phyloP scores from a whole-genome alignment of 345 rosid species.

The Stellera chamaejasme region DNA sequence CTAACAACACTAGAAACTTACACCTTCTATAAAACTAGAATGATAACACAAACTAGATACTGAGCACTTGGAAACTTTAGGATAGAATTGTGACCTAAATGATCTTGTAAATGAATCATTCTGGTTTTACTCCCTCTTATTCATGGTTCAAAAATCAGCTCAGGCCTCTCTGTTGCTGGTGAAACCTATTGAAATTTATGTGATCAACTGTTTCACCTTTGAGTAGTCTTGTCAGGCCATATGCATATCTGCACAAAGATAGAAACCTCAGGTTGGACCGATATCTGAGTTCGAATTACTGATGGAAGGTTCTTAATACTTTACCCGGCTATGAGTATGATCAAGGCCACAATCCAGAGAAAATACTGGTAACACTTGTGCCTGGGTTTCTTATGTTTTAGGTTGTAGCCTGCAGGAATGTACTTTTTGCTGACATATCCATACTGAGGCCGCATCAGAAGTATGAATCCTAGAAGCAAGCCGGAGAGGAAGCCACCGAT shows the following conservation, averaged over 20 bases:
- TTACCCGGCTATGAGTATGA: constrained; percentile 57
- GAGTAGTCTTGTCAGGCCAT: constrained; percentile 42
- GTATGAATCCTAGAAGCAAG: constrained; percentile 68
- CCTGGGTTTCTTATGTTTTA: constrained; percentile 50
- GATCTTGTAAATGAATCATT: no score
- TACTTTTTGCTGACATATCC: constrained; percentile 62
- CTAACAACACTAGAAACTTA: no score
- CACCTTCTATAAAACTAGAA: no score
- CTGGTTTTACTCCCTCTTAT: no score
- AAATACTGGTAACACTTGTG: constrained; percentile 58
- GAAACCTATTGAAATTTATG: neutral
- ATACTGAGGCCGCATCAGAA: constrained; percentile 84
- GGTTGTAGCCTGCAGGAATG: constrained; percentile 55
- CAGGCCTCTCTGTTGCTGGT: no score
- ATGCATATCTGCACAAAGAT: constrained; percentile 34
- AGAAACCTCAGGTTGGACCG: neutral
- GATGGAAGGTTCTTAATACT: constrained; percentile 7
- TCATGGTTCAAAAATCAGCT: no score
- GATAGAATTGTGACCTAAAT: no score
- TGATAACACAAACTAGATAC: no score
- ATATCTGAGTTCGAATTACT: neutral
- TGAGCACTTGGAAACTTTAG: no score
- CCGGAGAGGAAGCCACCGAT: constrained; percentile 83
- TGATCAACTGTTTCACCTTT: constrained; percentile 6
- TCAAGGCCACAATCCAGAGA: constrained; percentile 33